Conservation (phyloP, 2,329 filamentous ascomycete species). For the Verticillium klebahnii region DNA sequence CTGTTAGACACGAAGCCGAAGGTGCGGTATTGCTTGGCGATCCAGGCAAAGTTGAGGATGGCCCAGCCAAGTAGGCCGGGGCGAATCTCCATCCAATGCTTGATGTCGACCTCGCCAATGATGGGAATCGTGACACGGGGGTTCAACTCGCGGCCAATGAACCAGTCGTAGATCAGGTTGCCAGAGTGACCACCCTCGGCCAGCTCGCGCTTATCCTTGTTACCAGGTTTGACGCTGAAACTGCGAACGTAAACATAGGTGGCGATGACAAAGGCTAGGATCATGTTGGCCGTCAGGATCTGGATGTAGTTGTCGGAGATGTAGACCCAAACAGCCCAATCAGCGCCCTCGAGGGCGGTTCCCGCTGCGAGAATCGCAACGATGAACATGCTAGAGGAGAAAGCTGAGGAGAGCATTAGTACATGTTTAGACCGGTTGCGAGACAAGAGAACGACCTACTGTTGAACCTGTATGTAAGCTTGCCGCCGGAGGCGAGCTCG, state of each 20-base stretch:
- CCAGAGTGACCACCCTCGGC: slow-evolving; percentile 77
- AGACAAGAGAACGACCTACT: slow-evolving; percentile 36
- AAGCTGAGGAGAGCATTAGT: slow-evolving; percentile 44
- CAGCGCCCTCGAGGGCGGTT: slow-evolving; percentile 69
- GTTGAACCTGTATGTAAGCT: slow-evolving; percentile 79
- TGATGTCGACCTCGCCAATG: slow-evolving; percentile 84
- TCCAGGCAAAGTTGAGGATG: slow-evolving; percentile 76
- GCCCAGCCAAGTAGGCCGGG: slow-evolving; percentile 89
- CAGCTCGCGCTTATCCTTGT: slow-evolving; percentile 69
- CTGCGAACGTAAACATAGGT: slow-evolving; percentile 77
- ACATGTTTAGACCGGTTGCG: neutral
- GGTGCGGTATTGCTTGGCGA: slow-evolving; percentile 82
- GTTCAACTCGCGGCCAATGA: slow-evolving; percentile 89
- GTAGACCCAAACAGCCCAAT: slow-evolving; percentile 88
- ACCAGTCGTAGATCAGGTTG: slow-evolving; percentile 92
- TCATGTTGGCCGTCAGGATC: slow-evolving; percentile 75
- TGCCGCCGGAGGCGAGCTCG: slow-evolving; percentile 64
- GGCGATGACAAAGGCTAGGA: slow-evolving; percentile 69
- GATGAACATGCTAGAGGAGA: slow-evolving; percentile 69
- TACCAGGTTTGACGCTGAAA: slow-evolving; percentile 75
- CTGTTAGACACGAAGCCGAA: slow-evolving; percentile 82
- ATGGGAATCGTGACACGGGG: slow-evolving; percentile 75
- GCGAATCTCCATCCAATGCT: slow-evolving; percentile 84
- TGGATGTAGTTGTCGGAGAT: slow-evolving; percentile 88
- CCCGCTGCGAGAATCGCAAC: slow-evolving; percentile 68